These are phyloP conservation scores for Calonectria ilicicola DNA, from an alignment of 2,329 filamentous ascomycete genomes.

Conservation along the genomic window DNA sequence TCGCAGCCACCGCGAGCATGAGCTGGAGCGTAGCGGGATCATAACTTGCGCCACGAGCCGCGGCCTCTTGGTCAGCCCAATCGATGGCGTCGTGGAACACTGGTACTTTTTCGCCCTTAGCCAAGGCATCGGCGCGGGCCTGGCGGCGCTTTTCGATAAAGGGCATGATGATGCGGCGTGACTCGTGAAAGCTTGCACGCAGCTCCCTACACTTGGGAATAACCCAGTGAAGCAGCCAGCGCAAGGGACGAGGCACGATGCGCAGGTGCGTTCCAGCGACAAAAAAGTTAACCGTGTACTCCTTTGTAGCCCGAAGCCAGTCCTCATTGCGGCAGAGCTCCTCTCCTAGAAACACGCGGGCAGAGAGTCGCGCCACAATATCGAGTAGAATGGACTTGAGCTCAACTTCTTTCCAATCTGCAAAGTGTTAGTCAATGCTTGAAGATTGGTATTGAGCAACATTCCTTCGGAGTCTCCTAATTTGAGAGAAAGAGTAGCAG, in stretches of 20 bases:
- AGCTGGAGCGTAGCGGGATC: not conserved
- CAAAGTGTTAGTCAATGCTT: too few relatives aligned
- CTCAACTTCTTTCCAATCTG: not conserved
- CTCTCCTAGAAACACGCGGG: conserved; percentile 54
- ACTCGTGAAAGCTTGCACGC: not conserved
- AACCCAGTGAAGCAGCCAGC: not conserved
- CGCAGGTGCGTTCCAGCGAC: not conserved
- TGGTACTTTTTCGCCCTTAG: not conserved
- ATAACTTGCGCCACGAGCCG: not conserved
- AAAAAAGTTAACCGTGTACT: conserved; percentile 38
- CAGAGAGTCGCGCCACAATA: conserved; percentile 28
- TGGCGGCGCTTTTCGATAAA: not conserved
- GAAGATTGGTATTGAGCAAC: not conserved
- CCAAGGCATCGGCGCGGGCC: not conserved
- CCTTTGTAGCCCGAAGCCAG: conserved; percentile 58
- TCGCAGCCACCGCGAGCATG: not conserved
- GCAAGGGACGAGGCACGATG: not conserved
- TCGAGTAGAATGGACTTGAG: not conserved
- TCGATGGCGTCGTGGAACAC: not conserved
- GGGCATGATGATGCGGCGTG: not conserved
- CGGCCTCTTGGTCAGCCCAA: not conserved
- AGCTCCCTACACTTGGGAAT: not conserved
- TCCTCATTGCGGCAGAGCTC: conserved; percentile 54
- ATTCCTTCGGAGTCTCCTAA: not conserved
- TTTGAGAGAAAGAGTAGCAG: not conserved